phyloP scores from a whole-genome alignment of 352 stramenopile genomes.

The Globisporangium splendens region DNA sequence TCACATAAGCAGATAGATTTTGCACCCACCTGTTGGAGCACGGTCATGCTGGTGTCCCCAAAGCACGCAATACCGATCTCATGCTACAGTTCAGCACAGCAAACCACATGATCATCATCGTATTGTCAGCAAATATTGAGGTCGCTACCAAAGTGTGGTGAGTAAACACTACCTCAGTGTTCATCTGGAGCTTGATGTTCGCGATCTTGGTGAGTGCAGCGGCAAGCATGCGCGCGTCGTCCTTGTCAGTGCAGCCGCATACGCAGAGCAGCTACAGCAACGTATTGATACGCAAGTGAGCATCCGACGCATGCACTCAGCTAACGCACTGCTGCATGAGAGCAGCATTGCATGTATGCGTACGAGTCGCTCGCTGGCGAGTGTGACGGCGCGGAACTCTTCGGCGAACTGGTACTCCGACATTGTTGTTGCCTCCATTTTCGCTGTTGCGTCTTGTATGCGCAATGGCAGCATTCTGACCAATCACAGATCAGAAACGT shows the following conservation, averaged over 20 bases:
- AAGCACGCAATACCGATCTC: slow-evolving; percentile 32
- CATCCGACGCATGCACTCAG: background rate
- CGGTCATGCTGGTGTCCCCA: slow-evolving; percentile 16
- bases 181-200: slow-evolving; percentile 54
- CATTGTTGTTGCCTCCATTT: background rate
- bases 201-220: slow-evolving; percentile 41
- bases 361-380: slow-evolving; percentile 43
- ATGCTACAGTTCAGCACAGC: slow-evolving; percentile 24
- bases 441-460: background rate
- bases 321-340: background rate
- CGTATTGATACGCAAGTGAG: background rate
- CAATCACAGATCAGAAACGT: slow-evolving; percentile 5
- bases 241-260: slow-evolving; percentile 24
- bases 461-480: slow-evolving; percentile 1
- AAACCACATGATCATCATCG: background rate
- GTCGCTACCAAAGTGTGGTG: background rate
- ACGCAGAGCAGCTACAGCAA: slow-evolving; percentile 41
- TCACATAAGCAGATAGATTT: no score
- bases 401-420: slow-evolving; percentile 5
- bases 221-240: slow-evolving; percentile 22
- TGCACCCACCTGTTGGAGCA: slow-evolving; percentile 32
- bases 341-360: background rate
- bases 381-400: slow-evolving; percentile 20
- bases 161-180: slow-evolving; percentile 23
- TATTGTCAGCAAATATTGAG: background rate